Evolutionary conservation across 345 rosid species (phyloP).

Genomic region (Dovyalis caffra): DNA sequence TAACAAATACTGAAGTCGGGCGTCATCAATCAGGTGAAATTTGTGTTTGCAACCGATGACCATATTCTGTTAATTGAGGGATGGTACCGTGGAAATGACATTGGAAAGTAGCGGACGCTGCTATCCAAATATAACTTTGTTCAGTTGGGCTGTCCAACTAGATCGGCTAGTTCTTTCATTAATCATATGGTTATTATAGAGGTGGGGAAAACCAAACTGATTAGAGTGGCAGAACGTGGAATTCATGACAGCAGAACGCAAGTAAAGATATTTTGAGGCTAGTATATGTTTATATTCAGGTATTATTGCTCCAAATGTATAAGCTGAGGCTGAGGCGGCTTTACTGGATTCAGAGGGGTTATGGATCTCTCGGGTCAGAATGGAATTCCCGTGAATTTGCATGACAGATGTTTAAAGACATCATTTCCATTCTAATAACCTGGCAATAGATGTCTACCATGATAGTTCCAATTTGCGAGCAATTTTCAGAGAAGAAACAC

Average conservation of each 20-base stretch:
- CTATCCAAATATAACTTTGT: neutral
- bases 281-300: neutral
- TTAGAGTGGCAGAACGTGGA: neutral
- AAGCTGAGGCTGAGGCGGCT: neutral
- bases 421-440: neutral
- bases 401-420: neutral
- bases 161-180: neutral
- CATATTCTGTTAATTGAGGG: neutral
- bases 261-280: neutral
- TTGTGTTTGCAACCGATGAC: neutral
- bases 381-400: neutral
- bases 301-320: neutral
- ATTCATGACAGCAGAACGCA: neutral
- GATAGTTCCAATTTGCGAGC: neutral
- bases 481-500: neutral
- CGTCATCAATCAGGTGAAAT: neutral
- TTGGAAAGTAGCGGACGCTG: too few relatives aligned
- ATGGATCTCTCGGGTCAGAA: neutral
- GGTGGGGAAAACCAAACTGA: too few relatives aligned
- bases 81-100: neutral
- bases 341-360: neutral
- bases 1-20: neutral
- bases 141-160: neutral
- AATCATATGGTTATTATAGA: neutral
- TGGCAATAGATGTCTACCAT: neutral